Evolutionary conservation across 495 filamentous ascomycete species (phyloP).

Genomic region (Trichoderma virens): DNA sequence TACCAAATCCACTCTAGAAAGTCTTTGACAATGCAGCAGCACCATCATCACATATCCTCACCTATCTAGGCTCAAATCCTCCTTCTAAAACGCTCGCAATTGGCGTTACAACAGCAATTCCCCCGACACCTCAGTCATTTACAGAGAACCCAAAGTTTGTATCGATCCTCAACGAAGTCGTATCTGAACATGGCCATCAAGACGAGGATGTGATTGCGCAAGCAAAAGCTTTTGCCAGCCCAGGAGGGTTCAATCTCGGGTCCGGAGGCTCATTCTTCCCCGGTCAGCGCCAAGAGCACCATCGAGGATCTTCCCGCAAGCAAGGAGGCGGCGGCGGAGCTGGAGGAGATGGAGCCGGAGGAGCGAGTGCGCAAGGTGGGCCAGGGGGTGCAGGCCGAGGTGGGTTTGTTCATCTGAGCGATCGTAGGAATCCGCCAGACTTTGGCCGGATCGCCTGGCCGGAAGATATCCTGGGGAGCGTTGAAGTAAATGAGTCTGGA

Average conservation of each 20-base stretch:
- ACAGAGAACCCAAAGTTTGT: conserved; percentile 72
- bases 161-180: conserved; percentile 62
- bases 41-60: conserved; percentile 50
- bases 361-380: conserved; percentile 75
- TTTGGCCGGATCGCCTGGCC: conserved; percentile 84
- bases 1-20: conserved; percentile 47
- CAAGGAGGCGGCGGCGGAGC: conserved; percentile 39
- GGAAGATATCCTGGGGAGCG: conserved; percentile 90
- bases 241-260: conserved; percentile 62
- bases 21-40: conserved; percentile 49
- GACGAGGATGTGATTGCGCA: conserved; percentile 69
- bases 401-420: conserved; percentile 85
- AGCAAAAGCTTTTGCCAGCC: conserved; percentile 71
- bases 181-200: conserved; percentile 57
- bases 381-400: conserved; percentile 74
- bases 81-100: conserved; percentile 63
- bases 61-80: conserved; percentile 67
- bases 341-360: conserved; percentile 53
- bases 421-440: conserved; percentile 73
- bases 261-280: conserved; percentile 58
- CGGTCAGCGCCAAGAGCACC: conserved; percentile 20
- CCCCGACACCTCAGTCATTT: conserved; percentile 70
- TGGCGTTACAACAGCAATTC: conserved; percentile 63
- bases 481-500: conserved; percentile 73
- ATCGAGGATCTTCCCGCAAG: conserved; percentile 19